Evolutionary conservation across 805 yeast species (phyloP), one percentile per base, ranked within the genome.

Genomic region (Helenozyma baotianmanensis): DNA sequence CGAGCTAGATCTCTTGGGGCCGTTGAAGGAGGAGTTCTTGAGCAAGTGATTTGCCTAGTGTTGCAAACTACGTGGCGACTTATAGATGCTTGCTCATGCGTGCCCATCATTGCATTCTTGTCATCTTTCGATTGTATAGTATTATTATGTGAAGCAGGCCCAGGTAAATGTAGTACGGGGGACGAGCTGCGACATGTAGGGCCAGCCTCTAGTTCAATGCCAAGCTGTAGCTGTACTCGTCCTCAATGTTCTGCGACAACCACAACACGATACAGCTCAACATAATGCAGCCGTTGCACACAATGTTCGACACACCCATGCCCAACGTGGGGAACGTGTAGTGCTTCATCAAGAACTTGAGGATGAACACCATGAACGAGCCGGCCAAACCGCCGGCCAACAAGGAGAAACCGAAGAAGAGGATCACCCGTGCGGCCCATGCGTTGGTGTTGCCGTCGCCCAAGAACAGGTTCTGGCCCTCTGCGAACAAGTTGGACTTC

Each of bases 381-480:
- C 97, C 97, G 13, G 96, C 87, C 39, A 92, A 64, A 0, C 98
- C 97, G 35, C 96, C 92, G 1, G 97, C 96, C 35, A 92, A 69
- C 29, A 90, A 68, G 4, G 96, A 83, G 58, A 92, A 92, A 7
- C 99, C 99, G 48, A 87, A 66, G 55, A 92, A 92, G 34, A 92
- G 68, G 11, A 94, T 80, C 23, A 89, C 79, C 48, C 96, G 74
- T 11, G 97, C 97, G 43, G 89, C 95, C 95, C 97, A 89, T 24
- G 89, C 86, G 33, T 84, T 80, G 10, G 74, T 53, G 24, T 60
- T 50, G 26, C 58, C 58, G 28, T 58, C 56, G n/a, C 67, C 65
- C 39, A 78, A 48, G 61, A 64, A 58, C 44, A 63, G 54, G 35
- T 55, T 57, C 42, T 55, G 58, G 31, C 51, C 49, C 45, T 59